Evolutionary conservation across 1,139 yeast species (phyloP).

Genomic region (Geotrichum aggregatum): DNA sequence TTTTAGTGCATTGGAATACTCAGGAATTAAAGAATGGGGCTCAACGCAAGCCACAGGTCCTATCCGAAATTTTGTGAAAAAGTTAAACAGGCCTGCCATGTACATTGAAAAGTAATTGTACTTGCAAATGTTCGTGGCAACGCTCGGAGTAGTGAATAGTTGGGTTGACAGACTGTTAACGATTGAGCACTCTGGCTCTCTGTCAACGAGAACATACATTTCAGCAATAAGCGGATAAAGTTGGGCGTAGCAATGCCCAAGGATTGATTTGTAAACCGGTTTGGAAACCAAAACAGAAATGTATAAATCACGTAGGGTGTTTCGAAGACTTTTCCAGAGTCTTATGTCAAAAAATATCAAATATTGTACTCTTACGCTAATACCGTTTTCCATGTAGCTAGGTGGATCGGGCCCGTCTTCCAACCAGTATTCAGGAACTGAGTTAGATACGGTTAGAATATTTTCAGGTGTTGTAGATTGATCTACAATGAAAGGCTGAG

Average conservation of each 20-base stretch:
- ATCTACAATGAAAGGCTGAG: slow-evolving; percentile 15
- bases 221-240: slow-evolving; percentile 77
- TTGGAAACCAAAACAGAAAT: slow-evolving; percentile 68
- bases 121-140: slow-evolving; percentile 63
- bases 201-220: slow-evolving; percentile 61
- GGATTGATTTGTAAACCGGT: slow-evolving; percentile 52
- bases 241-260: slow-evolving; percentile 78
- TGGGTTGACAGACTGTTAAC: slow-evolving; percentile 79
- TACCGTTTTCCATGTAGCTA: slow-evolving; percentile 7
- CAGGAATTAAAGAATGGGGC: slow-evolving; percentile 34
- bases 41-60: slow-evolving; percentile 47
- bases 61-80: slow-evolving; percentile 56
- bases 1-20: slow-evolving; percentile 48
- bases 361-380: slow-evolving; percentile 63
- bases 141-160: slow-evolving; percentile 76
- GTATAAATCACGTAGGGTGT: slow-evolving; percentile 61
- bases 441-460: slow-evolving; percentile 48
- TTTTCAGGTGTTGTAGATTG: slow-evolving; percentile 23
- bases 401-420: slow-evolving; percentile 18
- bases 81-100: slow-evolving; percentile 61
- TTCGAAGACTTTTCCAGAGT: slow-evolving; percentile 65
- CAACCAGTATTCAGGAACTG: slow-evolving; percentile 46
- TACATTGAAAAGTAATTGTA: slow-evolving; percentile 70
- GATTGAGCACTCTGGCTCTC: slow-evolving; percentile 79
- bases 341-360: slow-evolving; percentile 65